Percentiles rank a stretch among this genome's conserved stretches.
phyloP scores from a whole-genome alignment of 179 eudicot genomes.

The Drosera spatulata region DNA sequence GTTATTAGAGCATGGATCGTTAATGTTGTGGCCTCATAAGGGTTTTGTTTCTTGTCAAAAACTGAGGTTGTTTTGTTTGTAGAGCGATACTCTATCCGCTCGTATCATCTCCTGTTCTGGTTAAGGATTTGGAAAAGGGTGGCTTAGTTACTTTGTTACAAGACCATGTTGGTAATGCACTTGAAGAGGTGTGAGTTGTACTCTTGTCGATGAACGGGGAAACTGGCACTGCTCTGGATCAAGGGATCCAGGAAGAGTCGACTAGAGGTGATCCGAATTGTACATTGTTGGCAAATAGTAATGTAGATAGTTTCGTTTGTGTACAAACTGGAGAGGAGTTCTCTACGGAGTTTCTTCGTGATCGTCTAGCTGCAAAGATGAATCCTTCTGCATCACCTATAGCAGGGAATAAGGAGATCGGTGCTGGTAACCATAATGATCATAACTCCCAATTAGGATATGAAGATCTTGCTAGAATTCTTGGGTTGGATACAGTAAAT shows the following conservation, averaged over 20 bases:
- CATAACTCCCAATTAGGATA: conserved; percentile 29
- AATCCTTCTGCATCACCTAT: conserved; percentile 10
- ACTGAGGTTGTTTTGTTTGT: no score
- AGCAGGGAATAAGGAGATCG: conserved; percentile 20
- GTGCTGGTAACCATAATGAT: conserved; percentile 18
- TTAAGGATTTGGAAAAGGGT: conserved; percentile 4
- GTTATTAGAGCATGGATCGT: background rate
- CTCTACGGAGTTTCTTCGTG: conserved; percentile 66
- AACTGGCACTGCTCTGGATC: conserved; percentile 21
- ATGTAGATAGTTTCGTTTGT: conserved; percentile 42
- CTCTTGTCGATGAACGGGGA: conserved; percentile 42
- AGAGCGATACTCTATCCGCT: no score
- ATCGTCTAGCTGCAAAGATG: conserved; percentile 35
- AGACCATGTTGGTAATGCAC: background rate
- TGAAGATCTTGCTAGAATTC: conserved; percentile 44
- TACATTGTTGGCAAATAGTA: conserved; percentile 15
- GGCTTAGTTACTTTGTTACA: background rate
- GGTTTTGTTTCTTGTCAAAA: no score
- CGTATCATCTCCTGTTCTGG: background rate
- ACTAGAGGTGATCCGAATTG: conserved; percentile 20
- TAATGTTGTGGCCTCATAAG: no score
- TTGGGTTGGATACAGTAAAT: conserved; percentile 40
- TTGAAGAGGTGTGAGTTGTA: conserved; percentile 1
- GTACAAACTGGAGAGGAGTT: conserved; percentile 90
- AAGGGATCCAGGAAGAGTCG: conserved; percentile 15